These are phyloP conservation scores for Tillandsia leiboldiana DNA, from an alignment of 176 grass and related monocot species.

Conservation along the genomic window DNA sequence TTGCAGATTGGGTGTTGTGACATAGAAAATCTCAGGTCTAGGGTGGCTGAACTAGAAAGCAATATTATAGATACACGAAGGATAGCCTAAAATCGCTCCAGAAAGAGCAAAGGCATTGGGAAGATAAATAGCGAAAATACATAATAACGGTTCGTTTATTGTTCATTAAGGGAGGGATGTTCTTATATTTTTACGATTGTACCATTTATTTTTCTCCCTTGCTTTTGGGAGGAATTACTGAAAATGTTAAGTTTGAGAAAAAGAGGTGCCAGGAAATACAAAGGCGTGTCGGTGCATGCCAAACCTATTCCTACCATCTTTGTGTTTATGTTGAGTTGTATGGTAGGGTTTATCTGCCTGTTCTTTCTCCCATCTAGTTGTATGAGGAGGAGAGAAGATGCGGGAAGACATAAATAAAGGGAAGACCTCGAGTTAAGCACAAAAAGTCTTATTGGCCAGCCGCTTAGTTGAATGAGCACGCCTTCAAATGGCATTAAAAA, in stretches of 20 bases:
- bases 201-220: constrained; percentile 16
- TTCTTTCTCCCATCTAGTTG: constrained; percentile 23
- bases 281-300: constrained; percentile 44
- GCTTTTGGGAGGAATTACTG: constrained; percentile 52
- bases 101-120: constrained; percentile 50
- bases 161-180: neutral
- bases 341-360: constrained; percentile 22
- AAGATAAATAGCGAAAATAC: constrained; percentile 64
- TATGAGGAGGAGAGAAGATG: constrained; percentile 29
- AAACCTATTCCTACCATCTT: neutral
- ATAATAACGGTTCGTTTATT: constrained; percentile 43
- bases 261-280: constrained; percentile 38
- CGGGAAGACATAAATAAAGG: constrained; percentile 52
- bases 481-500: constrained; percentile 41
- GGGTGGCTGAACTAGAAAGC: too few species aligned
- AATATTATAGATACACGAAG: too few species aligned
- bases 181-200: neutral
- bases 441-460: constrained; percentile 54
- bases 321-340: constrained; percentile 8
- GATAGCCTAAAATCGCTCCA: too few species aligned
- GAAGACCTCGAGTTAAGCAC: constrained; percentile 61
- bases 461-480: constrained; percentile 53
- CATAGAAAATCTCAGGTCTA: too few species aligned
- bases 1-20: too few species aligned
- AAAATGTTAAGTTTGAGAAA: constrained; percentile 43